Evolutionary conservation across 768 basidiomycete species (phyloP).

Genomic region (Gymnopilus dilepis): DNA sequence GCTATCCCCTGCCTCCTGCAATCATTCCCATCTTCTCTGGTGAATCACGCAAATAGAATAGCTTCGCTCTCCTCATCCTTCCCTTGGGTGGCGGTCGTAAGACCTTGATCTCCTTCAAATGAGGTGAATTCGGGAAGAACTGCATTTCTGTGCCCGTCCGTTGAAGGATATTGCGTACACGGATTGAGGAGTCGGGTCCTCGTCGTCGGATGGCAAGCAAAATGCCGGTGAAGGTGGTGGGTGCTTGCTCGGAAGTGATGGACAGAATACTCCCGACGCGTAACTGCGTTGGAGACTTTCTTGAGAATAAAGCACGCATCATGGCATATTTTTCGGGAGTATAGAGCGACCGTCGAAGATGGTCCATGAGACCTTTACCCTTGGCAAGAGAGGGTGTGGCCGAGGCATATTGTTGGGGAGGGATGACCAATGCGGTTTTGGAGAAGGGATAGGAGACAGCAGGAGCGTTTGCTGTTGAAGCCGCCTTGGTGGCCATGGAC

Average conservation of each 20-base stretch:
- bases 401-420: slow-evolving; percentile 47
- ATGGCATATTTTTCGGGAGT: slow-evolving; percentile 73
- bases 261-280: slow-evolving; percentile 87
- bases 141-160: slow-evolving; percentile 94
- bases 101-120: slow-evolving; percentile 86
- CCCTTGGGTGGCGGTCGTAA: slow-evolving; percentile 67
- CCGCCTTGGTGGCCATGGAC: slow-evolving; percentile 49
- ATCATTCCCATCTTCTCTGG: slow-evolving; percentile 87
- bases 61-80: slow-evolving; percentile 76
- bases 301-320: slow-evolving; percentile 72
- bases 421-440: slow-evolving; percentile 61
- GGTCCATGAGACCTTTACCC: slow-evolving; percentile 82
- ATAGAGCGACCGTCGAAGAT: slow-evolving; percentile 68
- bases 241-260: slow-evolving; percentile 77
- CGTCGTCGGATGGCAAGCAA: slow-evolving; percentile 82
- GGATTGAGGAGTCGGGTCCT: slow-evolving; percentile 87
- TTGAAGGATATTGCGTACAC: slow-evolving; percentile 88
- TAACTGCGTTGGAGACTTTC: slow-evolving; percentile 69
- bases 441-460: slow-evolving; percentile 72
- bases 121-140: slow-evolving; percentile 85
- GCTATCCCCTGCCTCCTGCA: slow-evolving; percentile 48
- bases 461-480: slow-evolving; percentile 17
- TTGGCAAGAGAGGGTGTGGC: slow-evolving; percentile 53
- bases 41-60: slow-evolving; percentile 82
- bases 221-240: slow-evolving; percentile 87